Evolutionary conservation across 345 rosid species (phyloP).

Genomic region (Salix udensis): DNA sequence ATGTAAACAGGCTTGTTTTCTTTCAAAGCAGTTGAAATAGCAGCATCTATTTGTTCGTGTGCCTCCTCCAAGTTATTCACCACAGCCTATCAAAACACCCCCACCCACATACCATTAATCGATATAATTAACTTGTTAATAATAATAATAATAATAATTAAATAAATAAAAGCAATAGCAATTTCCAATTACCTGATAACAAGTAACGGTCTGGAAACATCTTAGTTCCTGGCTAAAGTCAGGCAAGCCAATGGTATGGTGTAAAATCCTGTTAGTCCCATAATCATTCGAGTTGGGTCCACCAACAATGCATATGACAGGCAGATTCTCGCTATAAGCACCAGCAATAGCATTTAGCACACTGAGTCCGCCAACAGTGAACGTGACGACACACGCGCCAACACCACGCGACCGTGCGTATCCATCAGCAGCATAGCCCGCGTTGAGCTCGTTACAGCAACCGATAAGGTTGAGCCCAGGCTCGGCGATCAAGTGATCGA

Average conservation of each 20-base stretch:
- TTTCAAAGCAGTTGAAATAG: conserved; percentile 67
- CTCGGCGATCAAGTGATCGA: conserved; percentile 70
- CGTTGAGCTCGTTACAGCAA: conserved; percentile 84
- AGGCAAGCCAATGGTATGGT: conserved; percentile 72
- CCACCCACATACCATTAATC: not conserved
- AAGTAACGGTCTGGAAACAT: conserved; percentile 69
- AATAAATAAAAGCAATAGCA: not conserved
- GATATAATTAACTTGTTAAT: not conserved
- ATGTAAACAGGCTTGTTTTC: conserved; percentile 86
- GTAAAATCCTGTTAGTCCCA: conserved; percentile 75
- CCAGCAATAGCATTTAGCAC: conserved; percentile 76
- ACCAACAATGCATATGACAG: conserved; percentile 72
- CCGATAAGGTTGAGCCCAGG: conserved; percentile 60
- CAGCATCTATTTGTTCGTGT: conserved; percentile 67
- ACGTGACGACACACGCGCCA: conserved; percentile 83
- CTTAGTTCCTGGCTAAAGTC: conserved; percentile 71
- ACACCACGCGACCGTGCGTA: conserved; percentile 69
- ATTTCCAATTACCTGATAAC: conserved; percentile 50
- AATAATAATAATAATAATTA: not conserved
- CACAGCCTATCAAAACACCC: conserved; percentile 45
- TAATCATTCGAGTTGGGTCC: conserved; percentile 85
- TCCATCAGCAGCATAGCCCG: conserved; percentile 83
- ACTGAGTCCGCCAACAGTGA: conserved; percentile 78
- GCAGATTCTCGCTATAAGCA: conserved; percentile 76
- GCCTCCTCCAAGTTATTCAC: conserved; percentile 79